Evolutionary conservation across 441 rosid species (phyloP), one percentile per base, ranked within the genome.

Genomic region (Metrosideros polymorpha): DNA sequence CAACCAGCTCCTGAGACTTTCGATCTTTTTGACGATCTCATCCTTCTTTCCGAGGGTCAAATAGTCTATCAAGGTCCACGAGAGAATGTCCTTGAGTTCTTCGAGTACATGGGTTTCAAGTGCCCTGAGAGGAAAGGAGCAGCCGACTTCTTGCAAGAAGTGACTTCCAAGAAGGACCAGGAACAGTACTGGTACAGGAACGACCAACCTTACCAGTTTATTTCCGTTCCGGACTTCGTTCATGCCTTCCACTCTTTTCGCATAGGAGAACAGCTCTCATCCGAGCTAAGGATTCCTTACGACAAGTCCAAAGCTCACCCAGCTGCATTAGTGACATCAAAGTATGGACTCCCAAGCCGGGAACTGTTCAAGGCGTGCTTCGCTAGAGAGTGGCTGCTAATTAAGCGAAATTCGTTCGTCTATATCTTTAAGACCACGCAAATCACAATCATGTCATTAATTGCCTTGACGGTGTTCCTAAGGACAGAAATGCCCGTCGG

Each of bases 1-100:
- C 98, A 97, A 86, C 99, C 99, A 57, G 95, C 98, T 76, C 98
- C 98, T 0, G 98, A 94, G 90, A 93, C 95, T 39, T 94, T 86
- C 59, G 91, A 93, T n/a, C 95, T 95, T 59, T 94, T 94, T 14
- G 95, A 95, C 83, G 93, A 94, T 82, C 90, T 95, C 55, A 91
- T 95, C 86, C 86, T 94, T 42, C 93, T 94, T 24, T 91, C 98
- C 1, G 98, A 95, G 76, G 96, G 95, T 71, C 94, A 94, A 87
- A 92, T 95, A 43, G 93, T 95, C 24, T 95, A 93, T 86, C 96
- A 95, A 89, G 96, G 97, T 42, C 96, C 93, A 1, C 88, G 95
- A 10, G 94, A 93, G 9, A 84, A 90, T 29, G 92, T 94, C 17
- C 94, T 94, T 22, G 95, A 91, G 39, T 95, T 94, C 93, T 95